Evolutionary conservation across 1,139 yeast genomes (phyloP).

Genomic region (Saccharomyces hybrid): DNA sequence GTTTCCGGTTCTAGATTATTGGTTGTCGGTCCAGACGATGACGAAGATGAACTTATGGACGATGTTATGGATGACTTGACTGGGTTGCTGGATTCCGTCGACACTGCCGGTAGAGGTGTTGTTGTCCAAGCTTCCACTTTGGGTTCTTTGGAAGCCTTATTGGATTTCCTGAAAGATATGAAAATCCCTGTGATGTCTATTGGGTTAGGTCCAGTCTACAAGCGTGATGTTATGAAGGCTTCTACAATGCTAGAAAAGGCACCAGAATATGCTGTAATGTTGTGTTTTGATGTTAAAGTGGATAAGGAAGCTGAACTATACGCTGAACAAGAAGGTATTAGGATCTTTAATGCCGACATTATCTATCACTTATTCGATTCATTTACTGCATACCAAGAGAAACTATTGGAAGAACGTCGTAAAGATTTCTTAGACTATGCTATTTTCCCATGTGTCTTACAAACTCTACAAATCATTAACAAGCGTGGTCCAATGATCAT

Average conservation of each 20-base stretch:
- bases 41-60: constrained; percentile 95
- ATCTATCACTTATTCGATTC: constrained; percentile 95
- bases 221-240: constrained; percentile 97
- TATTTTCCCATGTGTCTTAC: constrained; percentile 89
- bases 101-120: constrained; percentile 91
- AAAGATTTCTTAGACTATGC: constrained; percentile 84
- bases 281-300: constrained; percentile 93
- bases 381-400: constrained; percentile 85
- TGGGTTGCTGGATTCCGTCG: constrained; percentile 89
- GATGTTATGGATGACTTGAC: constrained; percentile 98
- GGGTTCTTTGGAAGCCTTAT: constrained; percentile 94
- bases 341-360: constrained; percentile 90
- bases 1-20: constrained; percentile 96
- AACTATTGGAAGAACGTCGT: constrained; percentile 83
- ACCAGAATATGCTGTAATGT: constrained; percentile 91
- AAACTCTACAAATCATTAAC: constrained; percentile 92
- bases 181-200: constrained; percentile 98
- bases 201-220: constrained; percentile 95
- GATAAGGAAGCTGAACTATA: constrained; percentile 98
- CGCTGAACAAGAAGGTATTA: constrained; percentile 87
- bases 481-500: constrained; percentile 98
- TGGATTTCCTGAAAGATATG: constrained; percentile 96
- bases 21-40: constrained; percentile 95
- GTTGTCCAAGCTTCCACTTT: constrained; percentile 97
- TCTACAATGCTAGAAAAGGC: constrained; percentile 95